These are phyloP conservation scores for Pestalotiopsis sp. DNA, from an alignment of 2,329 filamentous ascomycete species.

Conservation along the genomic window DNA sequence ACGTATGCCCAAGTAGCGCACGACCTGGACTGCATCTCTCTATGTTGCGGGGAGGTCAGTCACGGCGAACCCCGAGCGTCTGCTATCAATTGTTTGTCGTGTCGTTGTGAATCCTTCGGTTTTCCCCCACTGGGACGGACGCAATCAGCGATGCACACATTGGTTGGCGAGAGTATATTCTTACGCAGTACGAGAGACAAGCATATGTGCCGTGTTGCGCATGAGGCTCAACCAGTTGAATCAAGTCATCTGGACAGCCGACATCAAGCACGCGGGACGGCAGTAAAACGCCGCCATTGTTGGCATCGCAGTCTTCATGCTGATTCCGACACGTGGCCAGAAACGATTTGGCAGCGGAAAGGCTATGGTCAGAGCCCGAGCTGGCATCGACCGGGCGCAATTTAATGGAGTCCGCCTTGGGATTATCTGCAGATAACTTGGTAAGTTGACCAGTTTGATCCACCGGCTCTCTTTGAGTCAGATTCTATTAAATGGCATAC, in stretches of 20 bases:
- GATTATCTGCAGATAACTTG: not conserved
- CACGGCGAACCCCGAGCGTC: constrained; percentile 1
- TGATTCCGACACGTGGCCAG: not conserved
- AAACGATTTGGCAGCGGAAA: not conserved
- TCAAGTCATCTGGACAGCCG: constrained; percentile 7
- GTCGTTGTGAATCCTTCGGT: not conserved
- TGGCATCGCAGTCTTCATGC: not conserved
- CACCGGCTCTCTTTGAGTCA: not conserved
- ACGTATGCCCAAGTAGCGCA: not conserved
- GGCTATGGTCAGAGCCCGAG: constrained; percentile 4
- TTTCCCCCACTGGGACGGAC: not conserved
- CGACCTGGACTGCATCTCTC: not conserved
- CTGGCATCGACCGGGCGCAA: not conserved
- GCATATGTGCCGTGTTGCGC: constrained; percentile 14
- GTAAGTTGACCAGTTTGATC: not conserved
- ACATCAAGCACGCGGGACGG: constrained; percentile 17
- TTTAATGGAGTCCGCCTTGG: not conserved
- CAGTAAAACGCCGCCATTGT: not conserved
- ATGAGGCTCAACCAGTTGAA: constrained; percentile 16
- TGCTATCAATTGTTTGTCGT: not conserved
- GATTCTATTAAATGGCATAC: not conserved
- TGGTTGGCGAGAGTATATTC: not conserved
- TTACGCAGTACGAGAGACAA: constrained; percentile 20
- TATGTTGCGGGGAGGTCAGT: constrained; percentile 11
- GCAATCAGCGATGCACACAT: not conserved